A percentile compares a stretch with the other conserved stretches of the same genome.
These are phyloP conservation scores for Auricularia auricula-judae DNA, from an alignment of 768 basidiomycete species.

Conservation along the genomic window DNA sequence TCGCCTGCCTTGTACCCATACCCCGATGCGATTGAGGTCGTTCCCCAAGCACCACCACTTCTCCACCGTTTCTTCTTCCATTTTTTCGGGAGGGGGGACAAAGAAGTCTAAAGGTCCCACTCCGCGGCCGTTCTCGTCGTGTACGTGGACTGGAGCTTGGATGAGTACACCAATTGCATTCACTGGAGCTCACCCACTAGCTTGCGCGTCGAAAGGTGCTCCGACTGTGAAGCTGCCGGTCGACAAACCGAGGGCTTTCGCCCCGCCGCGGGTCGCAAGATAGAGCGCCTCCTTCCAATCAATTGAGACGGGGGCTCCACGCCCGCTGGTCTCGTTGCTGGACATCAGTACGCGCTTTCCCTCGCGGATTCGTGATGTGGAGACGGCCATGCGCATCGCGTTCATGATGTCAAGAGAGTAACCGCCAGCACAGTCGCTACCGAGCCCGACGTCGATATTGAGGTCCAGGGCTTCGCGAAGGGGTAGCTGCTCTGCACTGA, in stretches of 20 bases:
- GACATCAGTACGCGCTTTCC: constrained; percentile 24
- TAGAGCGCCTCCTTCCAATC: constrained; percentile 77
- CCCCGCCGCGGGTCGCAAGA: constrained; percentile 74
- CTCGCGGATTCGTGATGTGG: constrained; percentile 58
- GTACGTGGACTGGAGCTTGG: constrained; percentile 32
- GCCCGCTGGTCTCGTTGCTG: not conserved
- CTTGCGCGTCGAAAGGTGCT: constrained; percentile 63
- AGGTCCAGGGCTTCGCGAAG: constrained; percentile 58
- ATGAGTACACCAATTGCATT: constrained; percentile 2
- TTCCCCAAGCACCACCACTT: constrained; percentile 90
- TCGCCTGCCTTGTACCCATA: constrained; percentile 66
- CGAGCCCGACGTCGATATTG: constrained; percentile 65
- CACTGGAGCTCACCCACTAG: constrained; percentile 35
- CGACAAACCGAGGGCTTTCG: constrained; percentile 49
- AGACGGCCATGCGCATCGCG: constrained; percentile 71
- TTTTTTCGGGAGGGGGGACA: constrained; percentile 20
- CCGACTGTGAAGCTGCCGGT: constrained; percentile 49
- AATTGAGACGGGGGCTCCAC: constrained; percentile 32
- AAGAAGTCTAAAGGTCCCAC: constrained; percentile 66
- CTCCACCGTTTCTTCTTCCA: constrained; percentile 52
- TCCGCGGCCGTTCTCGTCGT: constrained; percentile 32
- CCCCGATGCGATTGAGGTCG: constrained; percentile 43
- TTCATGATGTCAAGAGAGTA: constrained; percentile 70
- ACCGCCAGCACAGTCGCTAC: constrained; percentile 80
- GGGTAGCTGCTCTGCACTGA: constrained; percentile 60